Evolutionary conservation across 805 yeast genomes (phyloP).

Genomic region (Saccharomycopsis sp.): DNA sequence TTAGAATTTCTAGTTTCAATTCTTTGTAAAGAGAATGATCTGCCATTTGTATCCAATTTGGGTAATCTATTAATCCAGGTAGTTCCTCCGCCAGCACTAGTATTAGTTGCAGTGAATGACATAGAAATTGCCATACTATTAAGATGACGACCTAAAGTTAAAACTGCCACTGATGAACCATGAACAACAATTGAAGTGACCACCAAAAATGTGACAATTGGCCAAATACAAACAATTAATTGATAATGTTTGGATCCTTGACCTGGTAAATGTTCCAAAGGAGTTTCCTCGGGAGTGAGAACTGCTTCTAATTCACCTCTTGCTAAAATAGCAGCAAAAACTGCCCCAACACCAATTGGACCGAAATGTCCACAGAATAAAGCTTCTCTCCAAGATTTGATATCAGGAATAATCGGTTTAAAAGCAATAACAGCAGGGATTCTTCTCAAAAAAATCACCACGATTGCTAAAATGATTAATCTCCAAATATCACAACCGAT

Average conservation of each 20-base stretch:
- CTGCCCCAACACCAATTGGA: slow-evolving; percentile 92
- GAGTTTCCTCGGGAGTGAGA: slow-evolving; percentile 43
- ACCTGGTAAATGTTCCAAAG: slow-evolving; percentile 39
- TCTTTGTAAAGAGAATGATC: slow-evolving; percentile 73
- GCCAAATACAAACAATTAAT: slow-evolving; percentile 65
- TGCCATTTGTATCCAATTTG: slow-evolving; percentile 56
- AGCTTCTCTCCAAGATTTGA: slow-evolving; percentile 89
- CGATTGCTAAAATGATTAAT: slow-evolving; percentile 61
- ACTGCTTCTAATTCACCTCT: slow-evolving; percentile 56
- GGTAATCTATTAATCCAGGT: slow-evolving; percentile 85
- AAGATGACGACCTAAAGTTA: slow-evolving; percentile 71
- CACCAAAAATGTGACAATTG: slow-evolving; percentile 69
- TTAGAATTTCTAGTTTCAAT: slow-evolving; percentile 46
- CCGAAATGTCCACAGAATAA: slow-evolving; percentile 93
- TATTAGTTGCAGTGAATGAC: slow-evolving; percentile 69
- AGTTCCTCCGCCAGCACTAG: slow-evolving; percentile 39
- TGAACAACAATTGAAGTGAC: slow-evolving; percentile 78
- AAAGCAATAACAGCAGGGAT: slow-evolving; percentile 70
- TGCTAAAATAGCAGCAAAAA: slow-evolving; percentile 74
- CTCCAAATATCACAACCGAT: slow-evolving; percentile 74
- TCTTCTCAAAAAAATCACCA: slow-evolving; percentile 65
- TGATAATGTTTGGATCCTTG: slow-evolving; percentile 42
- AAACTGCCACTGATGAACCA: slow-evolving; percentile 80
- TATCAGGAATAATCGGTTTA: slow-evolving; percentile 76
- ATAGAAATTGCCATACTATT: slow-evolving; percentile 89